phyloP scores from a whole-genome alignment of 495 filamentous ascomycete species.

The Aspergillus ellipticus region DNA sequence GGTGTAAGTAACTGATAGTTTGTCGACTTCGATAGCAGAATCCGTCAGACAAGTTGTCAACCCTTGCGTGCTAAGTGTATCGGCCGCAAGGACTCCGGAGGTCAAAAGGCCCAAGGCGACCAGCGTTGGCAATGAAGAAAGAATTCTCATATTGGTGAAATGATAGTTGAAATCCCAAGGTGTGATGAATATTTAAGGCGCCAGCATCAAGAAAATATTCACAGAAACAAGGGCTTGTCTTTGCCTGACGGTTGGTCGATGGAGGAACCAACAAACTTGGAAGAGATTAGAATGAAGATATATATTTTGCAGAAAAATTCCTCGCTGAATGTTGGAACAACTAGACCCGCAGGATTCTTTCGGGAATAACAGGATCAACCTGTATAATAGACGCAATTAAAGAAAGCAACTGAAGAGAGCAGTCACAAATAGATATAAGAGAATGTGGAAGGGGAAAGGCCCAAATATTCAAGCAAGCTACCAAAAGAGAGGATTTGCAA shows the following conservation, averaged over 20 bases:
- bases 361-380: slow-evolving; percentile 26
- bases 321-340: background rate
- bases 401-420: background rate
- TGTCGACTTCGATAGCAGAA: slow-evolving; percentile 65
- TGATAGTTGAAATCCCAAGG: background rate
- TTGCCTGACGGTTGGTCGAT: background rate
- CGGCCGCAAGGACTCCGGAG: slow-evolving; percentile 48
- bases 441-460: background rate
- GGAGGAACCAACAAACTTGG: background rate
- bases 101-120: slow-evolving; percentile 38
- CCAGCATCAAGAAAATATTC: slow-evolving; percentile 11
- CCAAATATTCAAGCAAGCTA: background rate
- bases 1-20: slow-evolving; percentile 76
- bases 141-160: slow-evolving; percentile 25
- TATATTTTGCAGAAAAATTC: background rate
- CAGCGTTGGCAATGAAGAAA: slow-evolving; percentile 16
- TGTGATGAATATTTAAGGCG: background rate
- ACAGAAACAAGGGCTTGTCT: background rate
- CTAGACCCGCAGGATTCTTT: background rate
- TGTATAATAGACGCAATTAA: slow-evolving; percentile 11
- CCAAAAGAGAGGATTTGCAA: background rate
- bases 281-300: background rate
- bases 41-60: slow-evolving; percentile 70
- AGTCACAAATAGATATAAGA: background rate
- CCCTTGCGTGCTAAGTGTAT: slow-evolving; percentile 75